Base-by-base conservation (phyloP, 345 rosid genomes). In the Eucalyptus urophylla region DNA sequence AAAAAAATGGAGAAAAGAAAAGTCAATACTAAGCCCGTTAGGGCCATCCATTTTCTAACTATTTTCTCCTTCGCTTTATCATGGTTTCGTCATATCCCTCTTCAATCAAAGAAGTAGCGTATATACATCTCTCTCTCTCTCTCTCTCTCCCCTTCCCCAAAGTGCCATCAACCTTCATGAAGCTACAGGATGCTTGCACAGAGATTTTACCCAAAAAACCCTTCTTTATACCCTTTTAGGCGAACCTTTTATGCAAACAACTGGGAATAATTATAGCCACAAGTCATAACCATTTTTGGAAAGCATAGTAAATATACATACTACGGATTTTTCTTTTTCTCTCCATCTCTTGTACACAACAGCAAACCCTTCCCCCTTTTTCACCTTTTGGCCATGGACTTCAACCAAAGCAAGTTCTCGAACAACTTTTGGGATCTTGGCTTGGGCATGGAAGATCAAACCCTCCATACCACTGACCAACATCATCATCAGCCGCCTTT, bases 321-420 rank as follows among this genome's bases (percentile, higher is more conserved):
- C 89, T 88, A 88, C 86, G 86, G 88, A 67, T 86, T 80, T 89
- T 25, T 90, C 49, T 58, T 33, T 54, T 45, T 76, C 83, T 40
- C 83, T 40, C 47, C 47, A 21, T 76, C 83, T 76, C 83, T 76
- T 40, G 47, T 21, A 76, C 47, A 76, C 83, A 76, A 76, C 83
- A 76, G 47, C 83, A 76, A 76, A 40, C 83, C 83, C 83, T 72
- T 40, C 40, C 37, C 45, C 88, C n/a, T 25, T 53, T 53, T 87
- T 87, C 33, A 12, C 45, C 72, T 44, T 33, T 87, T 87, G 33
- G 87, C 89, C 88, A 76, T 76, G 99, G 95, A 96, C 89, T 92
- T 93, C 90, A 94, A 94, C 93, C 92, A 89, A 90, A 94, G 90
- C 90, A 94, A 87, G 85, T 83, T 83, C 89, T 47, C 80, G 21